Conservation (phyloP, 1,284 basidiomycete genomes). For the Malassezia sympodialis region DNA sequence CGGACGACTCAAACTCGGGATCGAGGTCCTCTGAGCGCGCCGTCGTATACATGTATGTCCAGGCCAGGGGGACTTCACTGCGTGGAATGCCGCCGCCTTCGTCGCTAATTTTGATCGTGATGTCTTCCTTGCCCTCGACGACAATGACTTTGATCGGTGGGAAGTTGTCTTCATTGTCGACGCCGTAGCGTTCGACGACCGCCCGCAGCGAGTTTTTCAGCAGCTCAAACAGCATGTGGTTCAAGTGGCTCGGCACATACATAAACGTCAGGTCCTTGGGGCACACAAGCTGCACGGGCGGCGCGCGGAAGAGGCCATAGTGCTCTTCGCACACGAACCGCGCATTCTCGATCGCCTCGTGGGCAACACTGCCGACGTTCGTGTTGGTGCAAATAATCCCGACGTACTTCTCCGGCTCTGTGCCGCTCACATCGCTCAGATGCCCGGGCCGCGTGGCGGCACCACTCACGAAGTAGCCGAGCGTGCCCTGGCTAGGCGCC, state of each 20-base stretch:
- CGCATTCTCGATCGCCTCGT: conserved; percentile 97
- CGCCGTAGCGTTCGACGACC: conserved; percentile 83
- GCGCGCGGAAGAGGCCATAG: conserved; percentile 75
- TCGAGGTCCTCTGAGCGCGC: conserved; percentile 82
- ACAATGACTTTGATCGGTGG: conserved; percentile 96
- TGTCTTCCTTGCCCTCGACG: conserved; percentile 70
- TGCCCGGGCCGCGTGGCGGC: conserved; percentile 21
- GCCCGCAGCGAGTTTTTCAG: conserved; percentile 95
- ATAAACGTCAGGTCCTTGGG: conserved; percentile 76
- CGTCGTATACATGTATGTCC: conserved; percentile 97
- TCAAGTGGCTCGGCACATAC: conserved; percentile 82
- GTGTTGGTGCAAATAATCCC: conserved; percentile 96
- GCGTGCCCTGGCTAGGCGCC: neutral
- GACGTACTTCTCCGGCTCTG: conserved; percentile 62
- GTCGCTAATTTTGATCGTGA: conserved; percentile 94
- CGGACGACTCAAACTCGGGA: conserved; percentile 74
- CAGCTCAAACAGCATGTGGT: conserved; percentile 93
- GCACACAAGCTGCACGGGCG: conserved; percentile 92
- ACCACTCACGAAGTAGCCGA: conserved; percentile 3
- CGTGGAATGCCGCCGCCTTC: conserved; percentile 93
- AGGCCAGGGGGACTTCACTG: conserved; percentile 81
- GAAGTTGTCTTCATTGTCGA: conserved; percentile 67
- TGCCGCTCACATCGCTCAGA: conserved; percentile 18
- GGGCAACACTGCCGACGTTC: conserved; percentile 50
- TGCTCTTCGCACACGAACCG: conserved; percentile 97